A percentile compares a stretch with the other conserved stretches of the same genome.
phyloP scores from a whole-genome alignment of 441 rosid species.

The Bruguiera hainesii region DNA sequence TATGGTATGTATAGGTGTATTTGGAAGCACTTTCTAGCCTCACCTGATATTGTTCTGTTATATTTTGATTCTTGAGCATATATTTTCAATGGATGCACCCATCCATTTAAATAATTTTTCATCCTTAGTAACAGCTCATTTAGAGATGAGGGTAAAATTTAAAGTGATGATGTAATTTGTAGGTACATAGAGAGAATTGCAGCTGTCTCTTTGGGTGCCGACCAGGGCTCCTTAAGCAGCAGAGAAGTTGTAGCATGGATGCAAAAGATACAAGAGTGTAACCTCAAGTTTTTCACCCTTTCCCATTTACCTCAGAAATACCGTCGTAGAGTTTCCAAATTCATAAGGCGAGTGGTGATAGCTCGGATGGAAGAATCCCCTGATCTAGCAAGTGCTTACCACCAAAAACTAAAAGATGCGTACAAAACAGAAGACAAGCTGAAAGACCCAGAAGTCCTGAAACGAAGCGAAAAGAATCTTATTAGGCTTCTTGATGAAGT shows the following conservation, averaged over 20 bases:
- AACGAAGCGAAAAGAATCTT: conserved; percentile 61
- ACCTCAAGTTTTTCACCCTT: conserved; percentile 72
- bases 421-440: conserved; percentile 71
- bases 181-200: conserved; percentile 93
- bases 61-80: neutral
- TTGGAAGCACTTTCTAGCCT: conserved; percentile 13
- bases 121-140: neutral
- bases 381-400: conserved; percentile 83
- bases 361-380: conserved; percentile 95
- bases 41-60: neutral
- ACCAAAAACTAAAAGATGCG: conserved; percentile 71
- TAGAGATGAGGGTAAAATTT: neutral
- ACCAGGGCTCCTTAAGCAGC: conserved; percentile 42
- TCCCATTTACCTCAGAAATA: conserved; percentile 59
- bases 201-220: conserved; percentile 51
- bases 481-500: conserved; percentile 63
- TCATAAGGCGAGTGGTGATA: conserved; percentile 71
- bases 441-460: conserved; percentile 43
- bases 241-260: conserved; percentile 71
- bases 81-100: no score
- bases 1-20: neutral
- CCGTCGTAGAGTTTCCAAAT: conserved; percentile 59
- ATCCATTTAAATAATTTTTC: no score
- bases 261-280: conserved; percentile 78
- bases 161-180: conserved; percentile 21